These are phyloP conservation scores for Termitomyces sp. DNA, from an alignment of 768 basidiomycete species.

Conservation along the genomic window DNA sequence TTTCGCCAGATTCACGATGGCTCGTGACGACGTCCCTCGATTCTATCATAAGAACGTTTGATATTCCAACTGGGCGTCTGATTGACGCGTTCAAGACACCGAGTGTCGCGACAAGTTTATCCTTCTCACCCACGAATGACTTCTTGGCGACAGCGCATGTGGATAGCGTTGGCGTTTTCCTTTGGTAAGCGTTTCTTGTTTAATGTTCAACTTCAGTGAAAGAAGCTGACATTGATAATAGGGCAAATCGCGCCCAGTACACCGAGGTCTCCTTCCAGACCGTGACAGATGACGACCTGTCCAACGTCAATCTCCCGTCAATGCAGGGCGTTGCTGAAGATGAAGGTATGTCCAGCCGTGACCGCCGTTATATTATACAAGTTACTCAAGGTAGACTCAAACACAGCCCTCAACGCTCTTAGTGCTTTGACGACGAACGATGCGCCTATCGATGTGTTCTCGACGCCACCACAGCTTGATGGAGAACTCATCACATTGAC, in stretches of 20 bases:
- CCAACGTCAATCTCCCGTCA: slow-evolving; percentile 71
- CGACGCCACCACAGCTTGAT: slow-evolving; percentile 84
- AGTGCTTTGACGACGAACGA: slow-evolving; percentile 61
- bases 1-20: slow-evolving; percentile 96
- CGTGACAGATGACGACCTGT: slow-evolving; percentile 72
- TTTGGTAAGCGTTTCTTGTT: too few relatives aligned
- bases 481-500: slow-evolving; percentile 93
- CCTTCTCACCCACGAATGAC: slow-evolving; percentile 94
- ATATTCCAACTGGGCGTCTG: slow-evolving; percentile 87
- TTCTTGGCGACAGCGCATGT: slow-evolving; percentile 95
- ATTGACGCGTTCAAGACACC: slow-evolving; percentile 90
- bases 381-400: neutral
- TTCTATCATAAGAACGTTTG: slow-evolving; percentile 90
- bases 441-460: slow-evolving; percentile 64
- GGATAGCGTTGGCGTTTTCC: slow-evolving; percentile 88
- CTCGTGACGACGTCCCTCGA: slow-evolving; percentile 85
- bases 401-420: slow-evolving; percentile 66
- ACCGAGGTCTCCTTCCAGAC: slow-evolving; percentile 77
- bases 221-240: slow-evolving; percentile 24
- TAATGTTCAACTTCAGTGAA: too few relatives aligned
- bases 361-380: neutral
- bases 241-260: slow-evolving; percentile 97
- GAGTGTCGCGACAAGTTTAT: slow-evolving; percentile 83
- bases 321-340: slow-evolving; percentile 83
- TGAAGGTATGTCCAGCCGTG: slow-evolving; percentile 50